A percentile compares a stretch with the other conserved stretches of the same genome.
phyloP scores from a whole-genome alignment of 805 yeast genomes.

The Saccharomycopsis guyanensis region DNA sequence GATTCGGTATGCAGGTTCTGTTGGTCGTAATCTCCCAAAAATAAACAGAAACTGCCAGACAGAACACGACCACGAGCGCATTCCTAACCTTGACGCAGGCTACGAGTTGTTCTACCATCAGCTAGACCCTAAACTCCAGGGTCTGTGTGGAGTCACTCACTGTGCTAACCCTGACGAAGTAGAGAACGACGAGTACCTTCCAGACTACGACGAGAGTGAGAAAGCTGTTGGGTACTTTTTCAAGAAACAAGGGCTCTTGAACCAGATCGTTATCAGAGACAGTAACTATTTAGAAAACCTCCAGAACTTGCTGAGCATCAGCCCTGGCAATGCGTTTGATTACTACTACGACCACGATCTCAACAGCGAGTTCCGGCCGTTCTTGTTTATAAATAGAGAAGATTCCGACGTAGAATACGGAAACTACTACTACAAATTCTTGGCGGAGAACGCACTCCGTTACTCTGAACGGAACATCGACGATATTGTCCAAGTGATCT shows the following conservation, averaged over 20 bases:
- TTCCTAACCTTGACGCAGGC: conserved; percentile 12
- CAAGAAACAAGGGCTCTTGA: conserved; percentile 13
- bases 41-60: background rate
- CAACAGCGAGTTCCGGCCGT: conserved; percentile 17
- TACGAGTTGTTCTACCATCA: conserved; percentile 19
- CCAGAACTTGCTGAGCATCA: conserved; percentile 6
- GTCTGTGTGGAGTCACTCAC: background rate
- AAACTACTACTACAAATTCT: conserved; percentile 20
- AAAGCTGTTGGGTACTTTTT: conserved; percentile 19
- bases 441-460: conserved; percentile 20
- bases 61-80: conserved; percentile 2
- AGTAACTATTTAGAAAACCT: conserved; percentile 16
- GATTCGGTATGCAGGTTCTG: conserved; percentile 17
- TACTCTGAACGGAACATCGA: conserved; percentile 21
- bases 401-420: conserved; percentile 13
- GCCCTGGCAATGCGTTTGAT: conserved; percentile 10
- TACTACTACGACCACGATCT: conserved; percentile 17
- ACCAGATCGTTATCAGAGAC: conserved; percentile 19
- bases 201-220: conserved; percentile 17
- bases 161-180: background rate
- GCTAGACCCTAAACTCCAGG: conserved; percentile 16
- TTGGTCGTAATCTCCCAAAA: conserved; percentile 8
- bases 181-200: conserved; percentile 7
- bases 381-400: conserved; percentile 14
- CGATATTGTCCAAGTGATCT: conserved; percentile 20